Evolutionary conservation across 73 alveolate genomes (phyloP).

Genomic region (Blepharisma stoltei): DNA sequence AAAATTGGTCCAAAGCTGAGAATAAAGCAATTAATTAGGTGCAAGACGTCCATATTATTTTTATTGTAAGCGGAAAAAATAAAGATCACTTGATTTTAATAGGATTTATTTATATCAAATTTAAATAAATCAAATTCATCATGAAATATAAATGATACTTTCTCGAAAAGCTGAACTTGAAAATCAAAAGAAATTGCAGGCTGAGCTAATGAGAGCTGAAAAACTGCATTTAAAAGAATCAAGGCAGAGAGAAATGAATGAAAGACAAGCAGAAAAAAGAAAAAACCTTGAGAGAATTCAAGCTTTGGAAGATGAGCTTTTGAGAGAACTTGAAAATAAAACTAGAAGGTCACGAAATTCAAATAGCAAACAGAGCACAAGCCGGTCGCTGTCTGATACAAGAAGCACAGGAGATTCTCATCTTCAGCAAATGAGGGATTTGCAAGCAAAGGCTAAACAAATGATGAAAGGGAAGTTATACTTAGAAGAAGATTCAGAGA

Average conservation of each 20-base stretch:
- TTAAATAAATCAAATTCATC: no score
- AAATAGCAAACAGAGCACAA: background rate
- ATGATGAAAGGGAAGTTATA: background rate
- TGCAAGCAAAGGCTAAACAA: conserved; percentile 8
- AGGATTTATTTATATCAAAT: no score
- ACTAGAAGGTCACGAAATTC: conserved; percentile 21
- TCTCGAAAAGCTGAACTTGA: conserved; percentile 16
- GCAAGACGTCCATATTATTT: no score
- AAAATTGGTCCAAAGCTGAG: no score
- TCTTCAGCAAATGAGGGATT: background rate
- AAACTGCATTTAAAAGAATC: background rate
- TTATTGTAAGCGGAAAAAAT: no score
- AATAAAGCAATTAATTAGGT: no score
- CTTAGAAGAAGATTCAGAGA: background rate
- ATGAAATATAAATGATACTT: background rate
- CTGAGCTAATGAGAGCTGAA: conserved; percentile 26
- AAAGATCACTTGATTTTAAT: no score
- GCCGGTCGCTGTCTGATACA: background rate
- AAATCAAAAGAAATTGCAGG: background rate
- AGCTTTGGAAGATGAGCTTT: background rate
- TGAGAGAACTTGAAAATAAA: background rate
- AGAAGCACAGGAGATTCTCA: background rate
- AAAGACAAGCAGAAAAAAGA: background rate
- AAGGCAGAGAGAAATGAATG: background rate
- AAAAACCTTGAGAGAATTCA: background rate